Evolutionary conservation across 257 asterid species (phyloP).

Genomic region (Salvia splendens): DNA sequence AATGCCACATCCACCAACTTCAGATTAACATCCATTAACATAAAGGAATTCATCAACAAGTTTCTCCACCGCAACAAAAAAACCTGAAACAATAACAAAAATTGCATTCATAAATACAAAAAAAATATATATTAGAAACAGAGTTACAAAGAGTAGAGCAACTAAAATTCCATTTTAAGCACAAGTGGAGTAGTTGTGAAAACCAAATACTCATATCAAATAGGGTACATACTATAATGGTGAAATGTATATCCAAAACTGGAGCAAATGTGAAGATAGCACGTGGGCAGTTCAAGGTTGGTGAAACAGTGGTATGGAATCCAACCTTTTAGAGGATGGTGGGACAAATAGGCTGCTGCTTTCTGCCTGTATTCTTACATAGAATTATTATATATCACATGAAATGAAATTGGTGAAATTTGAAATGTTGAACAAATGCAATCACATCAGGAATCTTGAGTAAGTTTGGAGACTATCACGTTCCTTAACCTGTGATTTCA

Average conservation of each 20-base stretch:
- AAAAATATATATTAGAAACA: background rate
- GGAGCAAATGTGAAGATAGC: slow-evolving; percentile 44
- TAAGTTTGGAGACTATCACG: slow-evolving; percentile 28
- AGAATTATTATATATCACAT: slow-evolving; percentile 12
- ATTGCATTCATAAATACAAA: background rate
- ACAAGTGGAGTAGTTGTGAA: slow-evolving; percentile 11
- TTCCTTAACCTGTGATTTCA: slow-evolving; percentile 25
- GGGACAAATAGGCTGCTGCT: slow-evolving; percentile 24
- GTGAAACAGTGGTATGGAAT: slow-evolving; percentile 48
- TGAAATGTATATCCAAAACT: slow-evolving; percentile 26
- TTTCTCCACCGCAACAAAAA: background rate
- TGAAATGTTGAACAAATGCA: background rate
- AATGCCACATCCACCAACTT: slow-evolving; percentile 51
- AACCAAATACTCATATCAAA: background rate
- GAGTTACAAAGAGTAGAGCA: slow-evolving; percentile 4
- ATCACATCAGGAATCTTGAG: slow-evolving; percentile 43
- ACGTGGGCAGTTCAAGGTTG: slow-evolving; percentile 55
- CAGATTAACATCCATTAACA: slow-evolving; percentile 48
- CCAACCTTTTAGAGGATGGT: slow-evolving; percentile 34
- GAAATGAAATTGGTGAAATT: background rate
- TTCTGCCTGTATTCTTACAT: slow-evolving; percentile 17
- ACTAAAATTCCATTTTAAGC: slow-evolving; percentile 22
- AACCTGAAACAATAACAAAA: slow-evolving; percentile 28
- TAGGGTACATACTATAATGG: slow-evolving; percentile 23
- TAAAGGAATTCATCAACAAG: slow-evolving; percentile 9